Evolutionary conservation across 1,284 basidiomycete genomes (phyloP).

Genomic region (Cryptococcus maquisensis): DNA sequence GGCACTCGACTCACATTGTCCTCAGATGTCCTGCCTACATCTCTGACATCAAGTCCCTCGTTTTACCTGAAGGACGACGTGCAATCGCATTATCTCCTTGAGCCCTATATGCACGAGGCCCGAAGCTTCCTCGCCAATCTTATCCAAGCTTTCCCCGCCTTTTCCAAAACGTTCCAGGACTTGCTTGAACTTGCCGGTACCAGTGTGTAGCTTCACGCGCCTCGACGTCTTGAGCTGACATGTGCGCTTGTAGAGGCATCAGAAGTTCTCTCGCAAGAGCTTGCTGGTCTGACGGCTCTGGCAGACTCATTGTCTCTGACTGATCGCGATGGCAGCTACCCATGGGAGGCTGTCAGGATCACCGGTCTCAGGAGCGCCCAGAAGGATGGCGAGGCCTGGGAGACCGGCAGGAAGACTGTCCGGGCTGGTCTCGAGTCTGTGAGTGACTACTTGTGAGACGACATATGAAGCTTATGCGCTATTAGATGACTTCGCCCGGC

Average conservation of each 20-base stretch:
- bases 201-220: constrained; percentile 18
- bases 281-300: constrained; percentile 40
- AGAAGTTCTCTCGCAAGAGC: constrained; percentile 35
- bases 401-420: constrained; percentile 35
- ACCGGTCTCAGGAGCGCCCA: constrained; percentile 31
- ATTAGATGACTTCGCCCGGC: constrained; percentile 40
- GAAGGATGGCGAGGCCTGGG: constrained; percentile 32
- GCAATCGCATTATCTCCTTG: constrained; percentile 26
- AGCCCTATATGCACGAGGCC: constrained; percentile 41
- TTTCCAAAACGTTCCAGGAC: constrained; percentile 36
- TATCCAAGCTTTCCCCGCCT: constrained; percentile 25
- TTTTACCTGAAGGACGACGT: constrained; percentile 37
- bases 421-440: constrained; percentile 43
- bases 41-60: constrained; percentile 28
- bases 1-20: not conserved
- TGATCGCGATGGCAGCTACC: constrained; percentile 19
- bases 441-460: constrained; percentile 4
- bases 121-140: constrained; percentile 29
- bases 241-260: constrained; percentile 31
- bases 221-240: not conserved
- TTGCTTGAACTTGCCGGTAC: constrained; percentile 38
- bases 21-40: constrained; percentile 36
- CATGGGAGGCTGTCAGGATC: constrained; percentile 44
- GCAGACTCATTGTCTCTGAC: constrained; percentile 39
- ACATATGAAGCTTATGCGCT: not conserved